A percentile compares a stretch with the other conserved stretches of the same genome.
Conservation (phyloP, 1,139 yeast genomes). For the Geotrichum histeridarum region DNA sequence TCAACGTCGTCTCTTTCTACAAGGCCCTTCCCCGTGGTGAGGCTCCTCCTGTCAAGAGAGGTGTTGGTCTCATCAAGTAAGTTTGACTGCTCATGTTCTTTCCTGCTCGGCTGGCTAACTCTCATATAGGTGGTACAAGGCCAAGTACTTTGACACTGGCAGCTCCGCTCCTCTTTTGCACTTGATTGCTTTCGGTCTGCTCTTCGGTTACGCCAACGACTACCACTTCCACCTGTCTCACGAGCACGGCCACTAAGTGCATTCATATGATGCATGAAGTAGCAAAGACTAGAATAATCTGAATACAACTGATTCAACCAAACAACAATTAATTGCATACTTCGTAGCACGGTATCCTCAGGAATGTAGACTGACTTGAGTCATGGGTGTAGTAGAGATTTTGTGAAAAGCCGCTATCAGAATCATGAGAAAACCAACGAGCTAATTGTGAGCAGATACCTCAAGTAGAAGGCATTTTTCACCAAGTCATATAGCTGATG, state of each 20-base stretch:
- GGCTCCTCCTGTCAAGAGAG: conserved; percentile 65
- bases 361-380: too few relatives aligned
- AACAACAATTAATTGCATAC: too few relatives aligned
- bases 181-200: conserved; percentile 62
- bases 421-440: too few relatives aligned
- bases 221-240: conserved; percentile 83
- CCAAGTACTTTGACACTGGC: conserved; percentile 65
- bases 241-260: conserved; percentile 36
- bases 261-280: background rate
- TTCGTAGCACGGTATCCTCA: too few relatives aligned
- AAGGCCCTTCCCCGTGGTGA: conserved; percentile 90
- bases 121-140: conserved; percentile 55
- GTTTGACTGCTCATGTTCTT: conserved; percentile 6
- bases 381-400: too few relatives aligned
- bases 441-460: too few relatives aligned
- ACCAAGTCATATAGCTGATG: too few relatives aligned
- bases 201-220: conserved; percentile 86
- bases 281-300: conserved; percentile 1
- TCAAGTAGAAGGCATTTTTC: too few relatives aligned
- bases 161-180: conserved; percentile 74
- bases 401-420: too few relatives aligned
- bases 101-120: background rate
- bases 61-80: conserved; percentile 62
- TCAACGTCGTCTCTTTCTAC: conserved; percentile 91
- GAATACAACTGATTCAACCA: background rate